Base-by-base conservation (phyloP, 805 yeast species). In the Nadsonia fulvescens region DNA sequence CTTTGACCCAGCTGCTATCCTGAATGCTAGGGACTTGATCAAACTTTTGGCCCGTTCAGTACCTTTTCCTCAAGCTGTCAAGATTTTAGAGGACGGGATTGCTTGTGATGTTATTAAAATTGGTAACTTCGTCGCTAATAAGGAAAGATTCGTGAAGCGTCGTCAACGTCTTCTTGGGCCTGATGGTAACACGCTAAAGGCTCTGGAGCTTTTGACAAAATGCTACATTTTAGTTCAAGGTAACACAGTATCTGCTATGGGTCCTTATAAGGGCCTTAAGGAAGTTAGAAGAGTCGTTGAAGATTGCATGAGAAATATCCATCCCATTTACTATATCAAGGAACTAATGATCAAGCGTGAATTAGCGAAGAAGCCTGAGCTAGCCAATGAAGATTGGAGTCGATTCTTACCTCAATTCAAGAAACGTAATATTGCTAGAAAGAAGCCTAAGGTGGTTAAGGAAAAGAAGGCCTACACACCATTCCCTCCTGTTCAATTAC, bases 281-380 rank as follows among this genome's bases (percentile, higher is more conserved):
- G 91, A 77, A 37, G 69, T 81, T 5, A 68, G 96, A 52, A 66
- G 96, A 45, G 82, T 89, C 17, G 93, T 89, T 20, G 96, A 86
- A 49, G 98, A 89, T 47, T 89, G 96, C 53, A 89, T 89, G 98
- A 70, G 64, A 45, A 89, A 89, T 42, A 63, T 89, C 8, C 98
- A 89, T 49, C 98, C 98, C n/a, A 86, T 89, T 34, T 89, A 89
- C 53, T 86, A 89, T 49, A 86, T 89, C 46, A 89, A 89, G 50
- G 98, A 89, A 51, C 61, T 89, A 34, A 89, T 89, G 98, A 86
- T 89, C 47, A 86, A 83, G 54, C 75, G 89, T 50, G 98, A 89
- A 53, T 61, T 89, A 35, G 79, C 92, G 16, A 78, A 82, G 56
- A 81, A 78, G 44, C 98, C 98, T 7, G 96, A 89, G 42, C 62